phyloP scores from a whole-genome alignment of 371 early-diverging fungal species.

The Syncephalastrum contaminatum region DNA sequence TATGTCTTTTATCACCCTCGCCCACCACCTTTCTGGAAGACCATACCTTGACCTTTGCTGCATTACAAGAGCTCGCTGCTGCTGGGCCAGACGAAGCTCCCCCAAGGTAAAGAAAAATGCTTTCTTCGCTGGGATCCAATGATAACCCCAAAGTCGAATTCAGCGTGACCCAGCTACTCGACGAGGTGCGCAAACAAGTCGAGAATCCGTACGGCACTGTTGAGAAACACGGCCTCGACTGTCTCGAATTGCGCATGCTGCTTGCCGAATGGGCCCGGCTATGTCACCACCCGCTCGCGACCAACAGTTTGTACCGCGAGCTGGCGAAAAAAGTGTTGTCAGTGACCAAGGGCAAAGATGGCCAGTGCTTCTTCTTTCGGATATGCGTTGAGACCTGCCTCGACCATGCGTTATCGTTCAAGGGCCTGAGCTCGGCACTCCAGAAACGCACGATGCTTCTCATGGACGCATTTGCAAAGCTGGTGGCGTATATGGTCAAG shows the following conservation, averaged over 20 bases:
- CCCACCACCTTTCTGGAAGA: constrained; percentile 64
- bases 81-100: constrained; percentile 52
- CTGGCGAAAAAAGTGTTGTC: constrained; percentile 56
- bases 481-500: constrained; percentile 72
- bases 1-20: constrained; percentile 60
- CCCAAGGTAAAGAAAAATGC: constrained; percentile 26
- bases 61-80: constrained; percentile 44
- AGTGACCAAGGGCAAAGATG: constrained; percentile 20
- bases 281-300: constrained; percentile 76
- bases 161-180: constrained; percentile 29
- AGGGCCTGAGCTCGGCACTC: constrained; percentile 18
- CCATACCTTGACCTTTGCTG: constrained; percentile 71
- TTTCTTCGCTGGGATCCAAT: too few species aligned
- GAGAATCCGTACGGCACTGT: constrained; percentile 12
- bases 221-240: constrained; percentile 15
- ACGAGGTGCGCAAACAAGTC: constrained; percentile 24
- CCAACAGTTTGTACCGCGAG: constrained; percentile 59
- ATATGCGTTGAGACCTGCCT: constrained; percentile 34
- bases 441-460: constrained; percentile 32
- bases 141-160: neutral
- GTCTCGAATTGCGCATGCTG: constrained; percentile 32
- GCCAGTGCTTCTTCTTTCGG: constrained; percentile 38
- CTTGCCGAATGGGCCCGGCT: constrained; percentile 89
- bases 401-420: constrained; percentile 23
- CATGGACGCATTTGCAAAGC: constrained; percentile 79